Base-by-base conservation (phyloP, 192 early-diverging fungal genomes). In the Dispira parvispora region DNA sequence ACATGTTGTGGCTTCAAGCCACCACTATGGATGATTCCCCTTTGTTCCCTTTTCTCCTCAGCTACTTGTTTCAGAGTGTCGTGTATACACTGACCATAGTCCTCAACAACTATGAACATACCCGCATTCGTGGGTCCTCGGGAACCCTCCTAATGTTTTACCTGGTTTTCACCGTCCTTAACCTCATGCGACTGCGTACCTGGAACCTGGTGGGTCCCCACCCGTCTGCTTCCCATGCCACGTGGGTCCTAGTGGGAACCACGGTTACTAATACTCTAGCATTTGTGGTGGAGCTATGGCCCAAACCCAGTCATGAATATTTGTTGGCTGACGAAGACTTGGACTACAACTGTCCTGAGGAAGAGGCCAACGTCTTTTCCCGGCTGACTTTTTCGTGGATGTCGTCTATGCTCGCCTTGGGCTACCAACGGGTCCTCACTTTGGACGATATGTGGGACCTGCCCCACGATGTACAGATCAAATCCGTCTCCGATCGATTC, bases 351-450 rank as follows among this genome's bases (percentile, higher is more conserved):
- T 52, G 62, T 56, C 90, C 91, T 8, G 92, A 95, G 65, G 83
- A 82, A 25, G 79, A 72, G 12, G 83, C 91, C 52, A 87, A 88
- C 67, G 79, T 98, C 21, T 93, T 93, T 65, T 87, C 85, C 32
- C 77, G 77, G 13, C 65, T 91, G 0, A 82, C 86, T 1, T 98
- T 96, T 71, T 72, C 82, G 32, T 98, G 95, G 95, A 88, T 98
- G 82, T 84, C 86, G 50, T 80, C 82, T 14, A 64, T 96, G 61
- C 88, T 98, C 73, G 82, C 84, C 50, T 69, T 84, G 44, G 92
- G 91, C 3, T 84, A 80, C 61, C 64, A 71, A 38, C 88, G 89
- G 66, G 86, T 82, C 44, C 73, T 94, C 61, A 75, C 72, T 2
- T 74, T 80, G 67, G 81, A 82, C 11, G 91, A 96, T 68, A 64